Base-by-base conservation (phyloP, 768 basidiomycete genomes). In the Trametes villosa region DNA sequence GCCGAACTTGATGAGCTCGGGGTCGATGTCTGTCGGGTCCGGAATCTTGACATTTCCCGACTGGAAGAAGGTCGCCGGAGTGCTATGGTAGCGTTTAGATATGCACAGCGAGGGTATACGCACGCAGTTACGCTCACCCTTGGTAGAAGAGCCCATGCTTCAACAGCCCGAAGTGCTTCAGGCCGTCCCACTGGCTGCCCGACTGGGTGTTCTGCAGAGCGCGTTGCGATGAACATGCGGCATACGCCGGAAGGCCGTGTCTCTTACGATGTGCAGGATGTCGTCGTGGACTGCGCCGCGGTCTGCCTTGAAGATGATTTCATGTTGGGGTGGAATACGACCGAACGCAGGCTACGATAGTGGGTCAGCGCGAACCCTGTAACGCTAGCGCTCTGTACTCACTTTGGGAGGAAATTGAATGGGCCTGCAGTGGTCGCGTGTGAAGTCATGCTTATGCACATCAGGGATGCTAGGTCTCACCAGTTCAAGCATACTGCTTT, bases 171-270 rank as follows among this genome's bases (percentile, higher is more conserved):
- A 78, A 85, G 64, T 88, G 86, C 60, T 81, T 78, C 68, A 88
- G 56, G 9, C 87, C 86, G 64, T 89, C 87, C 87, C 87, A 88
- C 65, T 89, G 87, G 4, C 85, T 79, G 9, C 87, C 86, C 0
- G 86, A 86, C 73, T 89, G 88, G 0, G 87, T 86, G 63, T 89
- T 88, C 87, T 88, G 65, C n/a, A 59, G 31, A n/a, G 22, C 18
- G 20, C 7, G n/a, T 5, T 36, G 27, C 24, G 12, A 1, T 15
- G 36, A 13, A 47, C 11, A 18, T 24, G 22, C 24, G 24, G 5
- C 20, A 26, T 45, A 11, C 1, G 15, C 1, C 9, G 11, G 11
- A 12, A 26, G n/a, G n/a, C n/a, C n/a, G n/a, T n/a, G n/a, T n/a
- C n/a, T n/a, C 68, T 33, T 31, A 70, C 71, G 31, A 72, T 69